Conservation (phyloP, 108 stramenopile species). For the Bacterosira constricta region DNA sequence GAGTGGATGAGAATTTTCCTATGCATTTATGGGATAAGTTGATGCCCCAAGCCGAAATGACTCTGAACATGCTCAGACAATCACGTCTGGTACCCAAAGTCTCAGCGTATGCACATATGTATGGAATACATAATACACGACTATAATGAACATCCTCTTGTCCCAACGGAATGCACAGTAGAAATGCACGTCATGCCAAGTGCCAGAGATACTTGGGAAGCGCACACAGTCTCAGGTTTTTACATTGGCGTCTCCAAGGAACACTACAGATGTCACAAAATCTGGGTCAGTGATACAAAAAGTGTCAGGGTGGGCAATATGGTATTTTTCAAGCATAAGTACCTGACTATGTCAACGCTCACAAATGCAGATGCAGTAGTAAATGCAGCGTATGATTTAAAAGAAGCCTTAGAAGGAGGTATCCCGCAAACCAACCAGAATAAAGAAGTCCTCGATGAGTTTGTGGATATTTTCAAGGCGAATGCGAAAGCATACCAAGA, state of each 20-base stretch:
- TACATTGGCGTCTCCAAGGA: no score
- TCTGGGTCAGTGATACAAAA: neutral
- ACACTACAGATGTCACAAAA: neutral
- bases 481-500: neutral
- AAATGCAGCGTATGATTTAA: neutral
- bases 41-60: no score
- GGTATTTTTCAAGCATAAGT: neutral
- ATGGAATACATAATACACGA: no score
- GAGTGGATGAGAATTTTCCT: no score
- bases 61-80: neutral
- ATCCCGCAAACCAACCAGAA: neutral
- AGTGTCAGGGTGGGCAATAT: neutral
- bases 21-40: neutral
- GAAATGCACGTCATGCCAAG: no score
- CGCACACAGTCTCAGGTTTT: no score
- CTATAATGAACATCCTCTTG: no score
- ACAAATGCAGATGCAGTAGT: neutral
- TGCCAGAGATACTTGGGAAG: no score
- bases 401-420: neutral
- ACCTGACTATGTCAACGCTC: neutral
- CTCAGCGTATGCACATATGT: neutral
- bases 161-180: neutral
- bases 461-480: neutral
- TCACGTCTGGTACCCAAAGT: neutral
- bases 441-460: neutral